These are phyloP conservation scores for Zangia roseola DNA, from an alignment of 768 basidiomycete species.

Conservation along the genomic window DNA sequence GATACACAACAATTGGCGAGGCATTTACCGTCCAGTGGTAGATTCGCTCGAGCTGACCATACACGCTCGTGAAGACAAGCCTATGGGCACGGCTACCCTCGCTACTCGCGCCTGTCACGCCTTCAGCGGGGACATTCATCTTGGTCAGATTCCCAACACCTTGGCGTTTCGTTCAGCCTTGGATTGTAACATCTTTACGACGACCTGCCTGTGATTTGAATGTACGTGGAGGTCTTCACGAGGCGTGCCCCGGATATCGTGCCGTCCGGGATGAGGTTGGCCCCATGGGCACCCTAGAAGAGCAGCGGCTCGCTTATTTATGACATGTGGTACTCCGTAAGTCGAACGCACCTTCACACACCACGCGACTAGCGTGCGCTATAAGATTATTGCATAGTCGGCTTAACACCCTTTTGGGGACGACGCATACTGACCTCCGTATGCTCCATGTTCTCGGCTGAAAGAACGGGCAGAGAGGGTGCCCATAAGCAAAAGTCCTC, in stretches of 20 bases:
- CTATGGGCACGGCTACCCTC: slow-evolving; percentile 62
- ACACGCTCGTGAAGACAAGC: slow-evolving; percentile 73
- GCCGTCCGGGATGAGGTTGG: slow-evolving; percentile 70
- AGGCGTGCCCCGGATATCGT: slow-evolving; percentile 68
- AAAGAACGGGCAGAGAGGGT: slow-evolving; percentile 50
- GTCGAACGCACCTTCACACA: slow-evolving; percentile 41
- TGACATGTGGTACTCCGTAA: not conserved
- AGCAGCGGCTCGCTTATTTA: not conserved
- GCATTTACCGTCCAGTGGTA: slow-evolving; percentile 67
- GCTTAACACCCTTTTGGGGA: slow-evolving; percentile 7
- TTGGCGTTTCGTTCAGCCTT: slow-evolving; percentile 34
- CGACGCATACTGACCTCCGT: slow-evolving; percentile 48
- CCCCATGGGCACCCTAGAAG: slow-evolving; percentile 53
- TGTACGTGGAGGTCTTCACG: slow-evolving; percentile 70
- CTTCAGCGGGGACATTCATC: slow-evolving; percentile 61
- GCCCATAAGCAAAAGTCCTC: slow-evolving; percentile 55
- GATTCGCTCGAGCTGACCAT: slow-evolving; percentile 55
- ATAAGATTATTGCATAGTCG: slow-evolving; percentile 14
- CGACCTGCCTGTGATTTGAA: slow-evolving; percentile 60
- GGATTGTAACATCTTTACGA: slow-evolving; percentile 13
- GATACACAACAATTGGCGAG: slow-evolving; percentile 2
- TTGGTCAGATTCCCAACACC: slow-evolving; percentile 64
- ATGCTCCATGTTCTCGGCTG: slow-evolving; percentile 61
- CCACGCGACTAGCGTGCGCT: slow-evolving; percentile 54
- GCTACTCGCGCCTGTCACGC: slow-evolving; percentile 57